Conservation (phyloP, 2,329 filamentous ascomycete genomes). For the Allantophomopsis lycopodina region DNA sequence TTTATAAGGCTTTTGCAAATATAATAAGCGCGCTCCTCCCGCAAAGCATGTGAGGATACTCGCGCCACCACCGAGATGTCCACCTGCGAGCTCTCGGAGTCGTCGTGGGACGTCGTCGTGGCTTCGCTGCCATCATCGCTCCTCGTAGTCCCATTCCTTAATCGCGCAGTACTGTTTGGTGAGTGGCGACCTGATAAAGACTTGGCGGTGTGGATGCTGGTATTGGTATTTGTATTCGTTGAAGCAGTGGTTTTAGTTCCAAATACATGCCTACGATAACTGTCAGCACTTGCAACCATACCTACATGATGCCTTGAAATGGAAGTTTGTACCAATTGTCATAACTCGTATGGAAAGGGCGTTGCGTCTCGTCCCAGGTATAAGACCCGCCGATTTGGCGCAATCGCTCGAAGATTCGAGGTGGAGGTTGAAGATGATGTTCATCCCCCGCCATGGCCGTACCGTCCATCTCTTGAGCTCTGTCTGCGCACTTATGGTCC, state of each 20-base stretch:
- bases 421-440: conserved; percentile 43
- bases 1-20: conserved; percentile 61
- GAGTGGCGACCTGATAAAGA: neutral
- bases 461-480: conserved; percentile 11
- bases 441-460: conserved; percentile 10
- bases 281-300: neutral
- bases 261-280: conserved; percentile 42
- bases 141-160: neutral
- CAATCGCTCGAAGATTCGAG: conserved; percentile 59
- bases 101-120: conserved; percentile 6
- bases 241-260: conserved; percentile 33
- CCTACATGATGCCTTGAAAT: neutral
- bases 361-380: conserved; percentile 55
- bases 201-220: conserved; percentile 5
- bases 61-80: conserved; percentile 53
- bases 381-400: conserved; percentile 56
- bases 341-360: conserved; percentile 56
- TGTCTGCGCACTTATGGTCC: too few relatives aligned
- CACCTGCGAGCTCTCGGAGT: conserved; percentile 3
- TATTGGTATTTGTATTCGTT: conserved; percentile 25
- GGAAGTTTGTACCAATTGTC: conserved; percentile 61
- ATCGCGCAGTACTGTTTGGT: conserved; percentile 2
- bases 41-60: conserved; percentile 67
- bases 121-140: conserved; percentile 14
- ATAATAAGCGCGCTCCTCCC: conserved; percentile 79